Conservation (phyloP, 1,139 yeast genomes). For the Yamadazyma jaroonii region DNA sequence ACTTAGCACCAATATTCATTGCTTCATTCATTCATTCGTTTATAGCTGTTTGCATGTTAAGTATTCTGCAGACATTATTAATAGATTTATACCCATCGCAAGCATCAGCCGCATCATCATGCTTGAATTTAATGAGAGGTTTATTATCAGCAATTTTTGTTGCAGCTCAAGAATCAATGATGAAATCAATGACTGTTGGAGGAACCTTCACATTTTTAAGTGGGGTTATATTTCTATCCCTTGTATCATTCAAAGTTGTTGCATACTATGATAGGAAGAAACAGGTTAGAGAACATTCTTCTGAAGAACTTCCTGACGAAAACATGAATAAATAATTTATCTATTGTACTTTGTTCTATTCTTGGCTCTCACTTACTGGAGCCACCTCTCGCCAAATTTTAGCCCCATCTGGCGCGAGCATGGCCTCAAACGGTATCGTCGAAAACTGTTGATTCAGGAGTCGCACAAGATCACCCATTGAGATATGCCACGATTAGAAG, state of each 20-base stretch:
- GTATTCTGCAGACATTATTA: conserved; percentile 25
- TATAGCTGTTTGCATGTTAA: conserved; percentile 19
- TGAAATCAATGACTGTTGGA: conserved; percentile 49
- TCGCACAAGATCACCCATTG: background rate
- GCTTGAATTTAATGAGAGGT: conserved; percentile 35
- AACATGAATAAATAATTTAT: too few relatives aligned
- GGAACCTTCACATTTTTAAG: conserved; percentile 63
- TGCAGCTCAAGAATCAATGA: conserved; percentile 61
- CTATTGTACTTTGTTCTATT: too few relatives aligned
- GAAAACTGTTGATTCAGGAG: background rate
- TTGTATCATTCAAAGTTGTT: conserved; percentile 5
- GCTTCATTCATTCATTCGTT: conserved; percentile 51
- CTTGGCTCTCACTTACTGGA: too few relatives aligned
- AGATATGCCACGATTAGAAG: conserved; percentile 72
- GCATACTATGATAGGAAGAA: conserved; percentile 1
- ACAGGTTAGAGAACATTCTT: too few relatives aligned
- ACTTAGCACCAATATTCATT: conserved; percentile 55
- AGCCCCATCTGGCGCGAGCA: too few relatives aligned
- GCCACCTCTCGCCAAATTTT: too few relatives aligned
- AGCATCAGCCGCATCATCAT: conserved; percentile 30
- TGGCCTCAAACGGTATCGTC: too few relatives aligned
- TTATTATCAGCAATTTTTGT: conserved; percentile 58
- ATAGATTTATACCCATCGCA: conserved; percentile 30
- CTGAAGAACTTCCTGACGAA: too few relatives aligned
- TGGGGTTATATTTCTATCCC: conserved; percentile 16